Evolutionary conservation across 2,329 filamentous ascomycete genomes (phyloP), one percentile per base, ranked within the genome.

Genomic region (Coniochaeta sp.): DNA sequence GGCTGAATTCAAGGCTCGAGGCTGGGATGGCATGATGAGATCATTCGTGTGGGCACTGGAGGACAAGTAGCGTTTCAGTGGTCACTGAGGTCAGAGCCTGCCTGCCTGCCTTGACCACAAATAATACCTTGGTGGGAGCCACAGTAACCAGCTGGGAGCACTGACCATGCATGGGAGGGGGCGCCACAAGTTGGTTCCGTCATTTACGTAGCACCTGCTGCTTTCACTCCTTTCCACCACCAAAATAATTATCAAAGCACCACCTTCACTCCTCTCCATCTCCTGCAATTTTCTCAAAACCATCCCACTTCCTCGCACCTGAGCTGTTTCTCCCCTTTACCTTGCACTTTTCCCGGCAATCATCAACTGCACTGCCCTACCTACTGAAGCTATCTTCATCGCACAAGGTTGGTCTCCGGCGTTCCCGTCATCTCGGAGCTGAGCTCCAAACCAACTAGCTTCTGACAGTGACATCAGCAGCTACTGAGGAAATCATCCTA

Each of bases 21-120:
- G 61, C 64, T 62, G 61, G 59, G 58, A 58, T 65, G 66, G 64
- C 65, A 69, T 68, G 68, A 70, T 69, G 67, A 68, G 65, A 67
- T 70, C 67, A 69, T 69, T 31, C 22, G 60, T 59, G 57, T 47
- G 57, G 56, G 58, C 43, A 55, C 33, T 56, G 56, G 56, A 36
- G 56, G 14, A n/a, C n/a, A 34, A 58, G 55, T 38, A 57, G 60
- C 16, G 54, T 57, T 44, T n/a, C 38, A 52, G 47, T 31, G 26
- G 47, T 31, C 43, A 14, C 6, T 26, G 43, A 6, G 34, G 34
- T n/a, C 40, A 44, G 24, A 54, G 47, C 47, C 17, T 33, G 47
- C 22, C n/a, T n/a, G n/a, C n/a, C n/a, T n/a, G n/a, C n/a, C n/a
- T n/a, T n/a, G n/a, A n/a, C n/a, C n/a, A n/a, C n/a, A n/a, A n/a